Evolutionary conservation across 192 early-diverging fungal genomes (phyloP).

Genomic region (Backusella liffmaniae): DNA sequence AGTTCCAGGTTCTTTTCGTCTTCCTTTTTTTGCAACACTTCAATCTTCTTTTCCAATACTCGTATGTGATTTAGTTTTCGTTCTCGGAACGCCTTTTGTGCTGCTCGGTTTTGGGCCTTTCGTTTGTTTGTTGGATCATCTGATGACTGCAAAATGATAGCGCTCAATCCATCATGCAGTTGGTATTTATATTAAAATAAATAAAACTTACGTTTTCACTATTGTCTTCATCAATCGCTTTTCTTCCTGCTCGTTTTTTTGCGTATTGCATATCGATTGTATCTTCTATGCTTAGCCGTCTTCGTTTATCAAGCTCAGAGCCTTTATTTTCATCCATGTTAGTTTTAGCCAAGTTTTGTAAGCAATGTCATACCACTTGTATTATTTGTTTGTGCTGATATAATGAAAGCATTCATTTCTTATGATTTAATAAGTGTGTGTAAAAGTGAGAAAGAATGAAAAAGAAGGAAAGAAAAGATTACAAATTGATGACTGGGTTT

Average conservation of each 20-base stretch:
- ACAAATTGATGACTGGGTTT: background rate
- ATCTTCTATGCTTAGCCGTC: background rate
- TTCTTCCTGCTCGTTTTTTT: background rate
- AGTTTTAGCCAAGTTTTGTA: background rate
- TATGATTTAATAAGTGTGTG: background rate
- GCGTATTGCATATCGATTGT: background rate
- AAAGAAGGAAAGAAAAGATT: background rate
- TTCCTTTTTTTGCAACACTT: slow-evolving; percentile 29
- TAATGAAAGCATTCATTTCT: background rate
- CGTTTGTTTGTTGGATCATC: slow-evolving; percentile 28
- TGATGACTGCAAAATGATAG: background rate
- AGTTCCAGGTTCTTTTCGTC: background rate
- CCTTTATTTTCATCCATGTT: background rate
- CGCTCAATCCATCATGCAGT: background rate
- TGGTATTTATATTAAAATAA: background rate
- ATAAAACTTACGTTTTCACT: background rate
- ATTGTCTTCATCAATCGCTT: background rate
- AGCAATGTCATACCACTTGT: background rate
- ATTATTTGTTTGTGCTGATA: background rate
- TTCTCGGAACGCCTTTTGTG: slow-evolving; percentile 89
- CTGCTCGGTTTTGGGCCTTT: slow-evolving; percentile 84
- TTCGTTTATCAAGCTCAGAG: background rate
- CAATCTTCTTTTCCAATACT: slow-evolving; percentile 72
- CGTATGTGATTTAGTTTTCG: slow-evolving; percentile 77
- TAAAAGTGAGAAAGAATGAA: background rate